Evolutionary conservation across 2,329 filamentous ascomycete genomes (phyloP), one percentile per base, ranked within the genome.

Genomic region (Verticillium albo-atrum): DNA sequence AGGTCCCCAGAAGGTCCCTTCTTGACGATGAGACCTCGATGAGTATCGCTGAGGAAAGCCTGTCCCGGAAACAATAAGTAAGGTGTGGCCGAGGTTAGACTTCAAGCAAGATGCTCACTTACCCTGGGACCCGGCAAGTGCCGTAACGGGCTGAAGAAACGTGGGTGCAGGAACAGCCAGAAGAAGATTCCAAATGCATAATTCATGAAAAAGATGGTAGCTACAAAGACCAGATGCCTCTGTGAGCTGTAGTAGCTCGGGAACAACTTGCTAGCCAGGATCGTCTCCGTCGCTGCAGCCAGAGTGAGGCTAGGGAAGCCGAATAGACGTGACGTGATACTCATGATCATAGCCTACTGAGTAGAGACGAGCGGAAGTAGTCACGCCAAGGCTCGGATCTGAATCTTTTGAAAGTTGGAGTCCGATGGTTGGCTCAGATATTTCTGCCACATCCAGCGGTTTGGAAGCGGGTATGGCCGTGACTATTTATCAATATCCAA

Each of bases 251-350:
- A 65, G 26, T 64, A 67, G 3, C 60, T 54, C 1, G 67, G 65
- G 30, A 70, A 64, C 0, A 68, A 23, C 37, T 69, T 74, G 58
- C 70, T 67, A 12, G 64, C 59, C 4, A 72, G 23, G 1, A 69
- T 32, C 0, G 68, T 70, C 59, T 75, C 69, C 1, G 61, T 57
- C 2, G 63, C 60, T 14, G 66, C 61, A 17, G 50, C 61, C 14
- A 71, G 60, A 1, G 68, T 70, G 23, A 69, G 63, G 57, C 61
- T 66, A 51, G 63, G 64, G 14, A 71, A 50, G 57, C 66, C 64
- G 34, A 71, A 65, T 10, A 69, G 42, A 35, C 60, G 60, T 59
- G 59, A 20, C 14, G 25, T 27, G 17, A 60, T 17, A 6, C 34
- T 55, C 61, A 63, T 61, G 52, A 20, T 61, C 42, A n/a, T 53